A percentile compares a stretch with the other conserved stretches of the same genome.
These are phyloP conservation scores for Boeremia exigua DNA, from an alignment of 2,329 filamentous ascomycete genomes.

Conservation along the genomic window DNA sequence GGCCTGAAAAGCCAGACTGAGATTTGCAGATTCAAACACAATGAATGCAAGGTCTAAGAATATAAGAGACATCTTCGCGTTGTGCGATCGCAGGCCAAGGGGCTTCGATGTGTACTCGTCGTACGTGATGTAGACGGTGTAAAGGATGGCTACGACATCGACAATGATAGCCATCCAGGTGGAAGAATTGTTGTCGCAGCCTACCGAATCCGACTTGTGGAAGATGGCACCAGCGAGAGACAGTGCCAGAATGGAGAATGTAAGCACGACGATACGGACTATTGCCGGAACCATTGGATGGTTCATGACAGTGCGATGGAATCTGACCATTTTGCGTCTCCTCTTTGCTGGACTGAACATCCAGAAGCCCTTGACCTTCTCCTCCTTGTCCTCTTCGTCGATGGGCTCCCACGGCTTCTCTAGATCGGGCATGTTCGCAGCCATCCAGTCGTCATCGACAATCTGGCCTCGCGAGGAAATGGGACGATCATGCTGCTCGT, in stretches of 20 bases:
- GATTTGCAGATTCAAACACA: slow-evolving; percentile 93
- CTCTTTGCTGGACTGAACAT: slow-evolving; percentile 56
- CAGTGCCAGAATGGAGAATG: slow-evolving; percentile 82
- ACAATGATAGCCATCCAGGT: slow-evolving; percentile 89
- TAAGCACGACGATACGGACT: slow-evolving; percentile 81
- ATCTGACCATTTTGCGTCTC: slow-evolving; percentile 62
- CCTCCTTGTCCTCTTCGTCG: slow-evolving; percentile 58
- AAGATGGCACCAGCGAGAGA: slow-evolving; percentile 79
- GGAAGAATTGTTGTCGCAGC: slow-evolving; percentile 61
- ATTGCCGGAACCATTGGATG: slow-evolving; percentile 85
- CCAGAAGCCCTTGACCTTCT: slow-evolving; percentile 58
- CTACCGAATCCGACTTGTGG: slow-evolving; percentile 50
- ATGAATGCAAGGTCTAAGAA: slow-evolving; percentile 95
- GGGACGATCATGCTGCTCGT: slow-evolving; percentile 33
- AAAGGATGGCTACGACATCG: slow-evolving; percentile 86
- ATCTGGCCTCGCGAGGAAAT: slow-evolving; percentile 43
- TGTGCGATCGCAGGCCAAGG: slow-evolving; percentile 80
- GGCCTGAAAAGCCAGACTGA: slow-evolving; percentile 86
- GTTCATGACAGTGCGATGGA: slow-evolving; percentile 73
- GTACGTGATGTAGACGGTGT: slow-evolving; percentile 91
- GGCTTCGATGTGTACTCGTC: slow-evolving; percentile 97
- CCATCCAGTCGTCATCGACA: slow-evolving; percentile 55
- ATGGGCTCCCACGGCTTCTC: slow-evolving; percentile 61
- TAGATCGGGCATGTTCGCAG: slow-evolving; percentile 56
- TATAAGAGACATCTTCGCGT: slow-evolving; percentile 86